Evolutionary conservation across 2,329 filamentous ascomycete genomes (phyloP).

Genomic region (Madurella mycetomatis): DNA sequence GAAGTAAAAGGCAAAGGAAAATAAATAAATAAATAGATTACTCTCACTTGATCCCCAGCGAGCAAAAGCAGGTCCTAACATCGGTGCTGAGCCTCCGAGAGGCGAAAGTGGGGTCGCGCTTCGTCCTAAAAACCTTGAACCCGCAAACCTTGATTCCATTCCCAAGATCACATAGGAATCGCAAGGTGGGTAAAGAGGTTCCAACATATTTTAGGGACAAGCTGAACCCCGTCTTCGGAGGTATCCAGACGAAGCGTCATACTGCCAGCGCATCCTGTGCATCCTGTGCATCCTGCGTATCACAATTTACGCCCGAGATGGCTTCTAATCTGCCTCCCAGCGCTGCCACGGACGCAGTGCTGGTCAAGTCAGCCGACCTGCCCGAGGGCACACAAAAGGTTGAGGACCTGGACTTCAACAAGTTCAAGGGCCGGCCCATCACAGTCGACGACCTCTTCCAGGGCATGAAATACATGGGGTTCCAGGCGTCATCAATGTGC

Average conservation of each 20-base stretch:
- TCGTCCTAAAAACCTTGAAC: not conserved
- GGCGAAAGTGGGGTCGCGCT: not conserved
- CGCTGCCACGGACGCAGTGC: conserved; percentile 71
- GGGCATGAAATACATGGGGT: conserved; percentile 82
- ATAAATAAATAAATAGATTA: too few relatives aligned
- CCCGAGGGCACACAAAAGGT: conserved; percentile 76
- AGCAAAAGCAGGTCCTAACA: not conserved
- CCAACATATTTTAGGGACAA: too few relatives aligned
- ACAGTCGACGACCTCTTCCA: conserved; percentile 80
- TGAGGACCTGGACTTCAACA: conserved; percentile 87
- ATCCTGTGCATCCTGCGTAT: not conserved
- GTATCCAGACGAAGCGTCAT: too few relatives aligned
- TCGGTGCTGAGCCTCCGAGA: not conserved
- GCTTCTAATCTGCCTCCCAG: conserved; percentile 47
- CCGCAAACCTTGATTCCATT: not conserved
- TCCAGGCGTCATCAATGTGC: conserved; percentile 64
- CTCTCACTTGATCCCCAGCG: too few relatives aligned
- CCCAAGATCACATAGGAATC: not conserved
- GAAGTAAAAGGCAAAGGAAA: too few relatives aligned
- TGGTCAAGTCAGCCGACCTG: conserved; percentile 78
- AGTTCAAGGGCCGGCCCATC: conserved; percentile 67
- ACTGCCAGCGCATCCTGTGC: too few relatives aligned
- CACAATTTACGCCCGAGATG: conserved; percentile 24
- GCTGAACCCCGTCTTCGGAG: too few relatives aligned
- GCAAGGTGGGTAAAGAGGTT: not conserved